Percentiles rank a stretch among this genome's conserved stretches.
Conservation (phyloP, 179 eudicot species). For the Carnegiea gigantea region DNA sequence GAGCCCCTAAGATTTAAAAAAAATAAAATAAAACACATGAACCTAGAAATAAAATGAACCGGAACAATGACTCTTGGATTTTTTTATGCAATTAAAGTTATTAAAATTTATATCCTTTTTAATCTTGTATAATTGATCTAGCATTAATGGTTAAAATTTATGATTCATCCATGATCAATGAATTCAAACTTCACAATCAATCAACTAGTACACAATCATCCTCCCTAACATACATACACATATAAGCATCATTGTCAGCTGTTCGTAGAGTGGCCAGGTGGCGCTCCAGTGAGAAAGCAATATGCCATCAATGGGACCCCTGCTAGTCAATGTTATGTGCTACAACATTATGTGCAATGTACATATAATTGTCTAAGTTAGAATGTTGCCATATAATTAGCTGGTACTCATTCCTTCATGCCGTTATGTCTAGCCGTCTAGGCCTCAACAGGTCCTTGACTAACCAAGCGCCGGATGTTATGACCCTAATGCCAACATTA, state of each 20-base stretch:
- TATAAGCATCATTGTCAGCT: not conserved
- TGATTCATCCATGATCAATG: not conserved
- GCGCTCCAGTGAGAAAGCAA: not conserved
- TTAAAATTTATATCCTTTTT: not conserved
- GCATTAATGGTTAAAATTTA: not conserved
- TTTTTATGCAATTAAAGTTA: not conserved
- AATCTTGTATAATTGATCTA: not conserved
- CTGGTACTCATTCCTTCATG: not conserved
- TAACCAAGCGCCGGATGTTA: not conserved
- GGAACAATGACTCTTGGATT: not conserved
- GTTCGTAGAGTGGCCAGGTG: not conserved
- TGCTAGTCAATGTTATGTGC: not conserved
- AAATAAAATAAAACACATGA: not conserved
- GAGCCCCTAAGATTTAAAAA: not conserved
- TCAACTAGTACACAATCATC: not conserved
- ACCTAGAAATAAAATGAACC: not conserved
- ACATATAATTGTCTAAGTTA: not conserved
- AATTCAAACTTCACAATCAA: not conserved
- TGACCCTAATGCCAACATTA: not conserved
- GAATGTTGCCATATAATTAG: not conserved
- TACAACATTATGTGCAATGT: slow-evolving; percentile 1
- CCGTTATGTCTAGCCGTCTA: not conserved
- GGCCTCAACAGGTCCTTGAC: not conserved
- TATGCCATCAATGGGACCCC: not conserved
- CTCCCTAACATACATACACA: not conserved